These are phyloP conservation scores for Adansonia madagascariensis DNA, from an alignment of 441 rosid genomes.

Conservation along the genomic window DNA sequence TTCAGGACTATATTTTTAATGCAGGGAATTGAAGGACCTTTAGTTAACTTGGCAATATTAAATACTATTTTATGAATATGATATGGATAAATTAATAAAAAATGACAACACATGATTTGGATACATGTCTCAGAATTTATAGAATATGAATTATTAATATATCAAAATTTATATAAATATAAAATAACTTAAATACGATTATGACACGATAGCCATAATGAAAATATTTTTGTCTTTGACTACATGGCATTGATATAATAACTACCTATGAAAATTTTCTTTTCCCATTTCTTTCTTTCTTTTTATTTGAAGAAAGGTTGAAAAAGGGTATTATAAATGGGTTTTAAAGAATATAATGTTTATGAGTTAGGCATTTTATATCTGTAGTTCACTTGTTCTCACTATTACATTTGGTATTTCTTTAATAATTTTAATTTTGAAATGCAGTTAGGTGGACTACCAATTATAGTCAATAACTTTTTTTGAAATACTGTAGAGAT, in stretches of 20 bases:
- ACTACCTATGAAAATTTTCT: not conserved
- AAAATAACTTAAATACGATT: no score
- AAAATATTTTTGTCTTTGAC: not conserved
- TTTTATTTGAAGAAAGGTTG: constrained; percentile 2
- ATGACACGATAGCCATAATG: no score
- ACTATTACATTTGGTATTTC: constrained; percentile 8
- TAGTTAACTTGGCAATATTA: not conserved
- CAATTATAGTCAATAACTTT: constrained; percentile 1
- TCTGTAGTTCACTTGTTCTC: not conserved
- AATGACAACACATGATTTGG: no score
- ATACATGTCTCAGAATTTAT: no score
- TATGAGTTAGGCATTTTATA: not conserved
- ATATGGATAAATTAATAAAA: no score
- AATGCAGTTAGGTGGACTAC: constrained; percentile 8
- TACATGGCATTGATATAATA: not conserved
- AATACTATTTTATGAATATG: not conserved
- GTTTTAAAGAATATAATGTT: not conserved
- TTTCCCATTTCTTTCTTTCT: not conserved
- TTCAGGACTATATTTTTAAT: not conserved
- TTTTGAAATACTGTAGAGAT: constrained; percentile 65
- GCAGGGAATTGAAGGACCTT: not conserved
- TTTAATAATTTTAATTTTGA: constrained; percentile 18
- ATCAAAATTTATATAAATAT: no score
- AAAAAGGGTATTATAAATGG: not conserved
- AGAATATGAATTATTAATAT: no score